Base-by-base conservation (phyloP, 1,284 basidiomycete genomes). In the Stygiomarasmius scandens region DNA sequence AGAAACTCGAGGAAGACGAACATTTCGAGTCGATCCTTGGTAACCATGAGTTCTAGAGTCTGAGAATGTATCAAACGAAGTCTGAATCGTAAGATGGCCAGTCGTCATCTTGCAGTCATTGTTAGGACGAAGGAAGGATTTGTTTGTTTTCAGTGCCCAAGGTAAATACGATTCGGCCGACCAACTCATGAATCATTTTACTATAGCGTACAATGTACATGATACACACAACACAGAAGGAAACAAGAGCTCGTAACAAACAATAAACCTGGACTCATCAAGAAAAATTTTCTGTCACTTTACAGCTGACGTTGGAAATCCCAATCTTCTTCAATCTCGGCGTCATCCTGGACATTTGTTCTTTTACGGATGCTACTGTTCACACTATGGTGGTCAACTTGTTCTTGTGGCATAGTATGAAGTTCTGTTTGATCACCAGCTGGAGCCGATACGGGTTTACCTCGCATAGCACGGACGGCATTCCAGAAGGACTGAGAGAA, bases 1-100 rank as follows among this genome's bases (percentile, higher is more conserved):
- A 19, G 83, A 81, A 32, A 79, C 85, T 14, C 84, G 76, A 16
- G 77, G 74, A 16, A 89, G 71, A 11, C 84, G 82, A 20, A 86
- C 84, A 60, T 77, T 82, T 20, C 85, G 78, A 11, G 71, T 73
- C 12, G 71, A 69, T 24, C 75, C 75, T 61, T 74, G 69, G 58
- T 74, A 73, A 2, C 72, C 73, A 58, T 77, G 75, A 9, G 59
- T 69, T 32, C 77, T 67, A 19, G 77, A 68, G 63, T 79, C 78
- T 12, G 73, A 72, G 58, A 74, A 77, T 8, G 72, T 36, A 20
- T 61, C 61, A 3, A 61, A 27, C 4, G 62, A 45, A 19, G 50
- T 43, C 8, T 53, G 48, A 25, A 50, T 56, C 2, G 51, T 46
- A 16, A 60, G 20, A 25, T 45, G 46, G 38, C 8, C 38, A 16